phyloP scores from a whole-genome alignment of 2,329 filamentous ascomycete genomes.

The Phyllosticta ampelicida region DNA sequence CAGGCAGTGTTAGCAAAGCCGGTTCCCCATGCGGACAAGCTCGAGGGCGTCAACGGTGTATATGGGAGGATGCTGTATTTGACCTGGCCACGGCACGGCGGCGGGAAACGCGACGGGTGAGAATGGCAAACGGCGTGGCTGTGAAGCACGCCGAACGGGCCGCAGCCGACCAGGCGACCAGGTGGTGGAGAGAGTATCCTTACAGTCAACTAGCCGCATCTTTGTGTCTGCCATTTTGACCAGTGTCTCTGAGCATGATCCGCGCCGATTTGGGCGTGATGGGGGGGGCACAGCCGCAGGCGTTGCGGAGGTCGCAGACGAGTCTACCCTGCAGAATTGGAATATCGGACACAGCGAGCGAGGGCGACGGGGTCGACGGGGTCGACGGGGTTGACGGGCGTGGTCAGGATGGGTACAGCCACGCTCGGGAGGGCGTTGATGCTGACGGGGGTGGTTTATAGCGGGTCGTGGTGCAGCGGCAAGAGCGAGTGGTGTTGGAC shows the following conservation, averaged over 20 bases:
- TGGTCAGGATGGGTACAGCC: conserved; percentile 6
- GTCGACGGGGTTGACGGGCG: conserved; percentile 6
- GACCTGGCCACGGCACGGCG: conserved; percentile 3
- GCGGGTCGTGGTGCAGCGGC: neutral
- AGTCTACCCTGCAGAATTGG: neutral
- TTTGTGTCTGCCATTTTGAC: conserved; percentile 62
- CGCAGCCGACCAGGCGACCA: neutral
- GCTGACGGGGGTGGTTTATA: conserved; percentile 1
- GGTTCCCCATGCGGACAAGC: neutral
- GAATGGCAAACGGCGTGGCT: neutral
- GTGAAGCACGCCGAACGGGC: neutral
- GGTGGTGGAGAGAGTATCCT: conserved; percentile 18
- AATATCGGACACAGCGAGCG: neutral
- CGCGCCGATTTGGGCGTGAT: conserved; percentile 4
- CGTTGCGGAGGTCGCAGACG: conserved; percentile 13
- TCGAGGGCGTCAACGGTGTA: neutral
- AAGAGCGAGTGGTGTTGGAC: conserved; percentile 2
- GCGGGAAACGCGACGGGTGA: neutral
- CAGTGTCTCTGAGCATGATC: conserved; percentile 52
- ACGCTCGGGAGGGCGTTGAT: conserved; percentile 2
- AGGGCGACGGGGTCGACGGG: conserved; percentile 4
- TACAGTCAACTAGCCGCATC: conserved; percentile 87
- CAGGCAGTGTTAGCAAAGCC: neutral
- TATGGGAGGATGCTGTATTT: neutral
- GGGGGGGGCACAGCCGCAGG: conserved; percentile 20